Percentiles rank a stretch among this genome's conserved stretches.
Evolutionary conservation across 768 basidiomycete species (phyloP).

Genomic region (Hemileccinum rubropunctum): DNA sequence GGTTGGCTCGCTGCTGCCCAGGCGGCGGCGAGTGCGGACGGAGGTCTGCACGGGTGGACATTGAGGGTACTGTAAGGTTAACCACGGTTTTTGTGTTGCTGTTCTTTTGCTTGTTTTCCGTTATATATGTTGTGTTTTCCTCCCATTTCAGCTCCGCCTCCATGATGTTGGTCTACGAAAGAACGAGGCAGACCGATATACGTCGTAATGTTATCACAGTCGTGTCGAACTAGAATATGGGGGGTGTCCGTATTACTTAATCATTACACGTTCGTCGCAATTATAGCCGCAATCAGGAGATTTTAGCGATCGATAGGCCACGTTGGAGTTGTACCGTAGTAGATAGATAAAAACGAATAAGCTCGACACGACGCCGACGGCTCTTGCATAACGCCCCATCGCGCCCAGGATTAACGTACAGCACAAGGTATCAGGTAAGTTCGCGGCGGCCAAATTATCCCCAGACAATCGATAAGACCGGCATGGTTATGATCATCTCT

Average conservation of each 20-base stretch:
- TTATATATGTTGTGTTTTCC: constrained; percentile 25
- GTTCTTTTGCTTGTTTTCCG: constrained; percentile 24
- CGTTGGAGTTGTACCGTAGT: too few species aligned
- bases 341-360: constrained; percentile 11
- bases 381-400: constrained; percentile 8
- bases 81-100: constrained; percentile 23
- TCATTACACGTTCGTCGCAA: constrained; percentile 31
- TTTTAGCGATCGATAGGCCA: constrained; percentile 10
- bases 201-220: constrained; percentile 25
- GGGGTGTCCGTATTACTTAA: neutral
- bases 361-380: neutral
- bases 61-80: constrained; percentile 65
- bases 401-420: constrained; percentile 9
- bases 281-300: neutral
- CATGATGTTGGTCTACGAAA: constrained; percentile 11
- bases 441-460: constrained; percentile 1
- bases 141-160: constrained; percentile 7
- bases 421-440: constrained; percentile 21
- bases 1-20: constrained; percentile 76
- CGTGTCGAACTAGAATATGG: constrained; percentile 6
- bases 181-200: constrained; percentile 18
- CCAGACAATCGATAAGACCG: constrained; percentile 17
- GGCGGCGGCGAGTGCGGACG: constrained; percentile 62
- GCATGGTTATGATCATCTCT: constrained; percentile 6
- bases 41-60: constrained; percentile 75